Evolutionary conservation across 805 yeast species (phyloP).

Genomic region (Candida orba): DNA sequence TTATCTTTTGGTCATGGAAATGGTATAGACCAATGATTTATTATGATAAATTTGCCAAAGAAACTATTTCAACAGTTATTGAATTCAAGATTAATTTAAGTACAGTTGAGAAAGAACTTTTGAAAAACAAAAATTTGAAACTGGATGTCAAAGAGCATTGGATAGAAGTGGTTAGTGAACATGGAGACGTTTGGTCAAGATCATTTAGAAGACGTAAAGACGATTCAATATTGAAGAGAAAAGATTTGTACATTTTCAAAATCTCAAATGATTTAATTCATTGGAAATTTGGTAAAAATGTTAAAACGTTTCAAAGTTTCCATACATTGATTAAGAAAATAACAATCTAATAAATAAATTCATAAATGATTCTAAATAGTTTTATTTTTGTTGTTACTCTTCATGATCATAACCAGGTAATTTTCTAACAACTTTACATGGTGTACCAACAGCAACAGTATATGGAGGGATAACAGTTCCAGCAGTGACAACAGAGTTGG

Average conservation of each 20-base stretch:
- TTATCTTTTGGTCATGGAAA: conserved; percentile 21
- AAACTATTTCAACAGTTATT: conserved; percentile 8
- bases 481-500: conserved; percentile 58
- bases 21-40: conserved; percentile 9
- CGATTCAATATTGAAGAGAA: background rate
- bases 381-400: background rate
- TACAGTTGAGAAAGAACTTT: background rate
- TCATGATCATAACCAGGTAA: conserved; percentile 14
- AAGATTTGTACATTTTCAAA: conserved; percentile 8
- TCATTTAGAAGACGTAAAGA: conserved; percentile 15
- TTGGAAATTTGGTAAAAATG: conserved; percentile 14
- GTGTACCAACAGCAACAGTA: conserved; percentile 57
- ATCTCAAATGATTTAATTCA: conserved; percentile 9
- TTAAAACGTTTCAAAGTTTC: conserved; percentile 18
- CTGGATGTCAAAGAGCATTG: background rate
- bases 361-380: too few relatives aligned
- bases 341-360: background rate
- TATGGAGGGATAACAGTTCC: conserved; percentile 42
- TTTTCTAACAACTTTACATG: conserved; percentile 41
- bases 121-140: background rate
- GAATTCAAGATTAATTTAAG: conserved; percentile 11
- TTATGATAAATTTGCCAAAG: conserved; percentile 2
- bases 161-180: background rate
- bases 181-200: conserved; percentile 23
- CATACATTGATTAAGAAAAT: conserved; percentile 10